These are phyloP conservation scores for Salicornia ramosissima DNA, from an alignment of 148 eudicot genomes.

Conservation along the genomic window DNA sequence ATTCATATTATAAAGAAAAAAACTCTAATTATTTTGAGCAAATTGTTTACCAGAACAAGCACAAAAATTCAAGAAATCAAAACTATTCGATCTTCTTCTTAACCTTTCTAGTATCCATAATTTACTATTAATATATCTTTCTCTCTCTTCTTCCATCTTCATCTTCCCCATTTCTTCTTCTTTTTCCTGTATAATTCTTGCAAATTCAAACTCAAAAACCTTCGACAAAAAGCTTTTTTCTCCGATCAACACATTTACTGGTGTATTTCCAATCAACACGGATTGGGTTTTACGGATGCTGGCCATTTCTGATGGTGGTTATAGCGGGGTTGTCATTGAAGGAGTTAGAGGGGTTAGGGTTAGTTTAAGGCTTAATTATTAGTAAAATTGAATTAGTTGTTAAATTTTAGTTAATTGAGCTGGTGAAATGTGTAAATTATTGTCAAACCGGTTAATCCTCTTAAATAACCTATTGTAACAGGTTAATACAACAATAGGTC, in stretches of 20 bases:
- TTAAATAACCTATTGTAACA: no score
- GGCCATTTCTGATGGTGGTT: no score
- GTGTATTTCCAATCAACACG: constrained; percentile 54
- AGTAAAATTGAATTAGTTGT: no score
- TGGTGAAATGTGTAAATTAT: no score
- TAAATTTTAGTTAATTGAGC: no score
- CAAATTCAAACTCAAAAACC: constrained; percentile 33
- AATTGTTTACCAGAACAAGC: constrained; percentile 28
- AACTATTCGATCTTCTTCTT: constrained; percentile 32
- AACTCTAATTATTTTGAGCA: constrained; percentile 1
- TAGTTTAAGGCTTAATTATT: no score
- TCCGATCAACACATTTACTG: constrained; percentile 40
- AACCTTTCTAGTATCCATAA: not conserved
- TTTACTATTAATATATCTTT: not conserved
- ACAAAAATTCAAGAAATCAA: constrained; percentile 22
- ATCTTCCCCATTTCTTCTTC: not conserved
- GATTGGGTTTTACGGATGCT: no score
- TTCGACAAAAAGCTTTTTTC: constrained; percentile 48
- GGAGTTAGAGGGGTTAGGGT: no score
- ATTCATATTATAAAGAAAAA: no score
- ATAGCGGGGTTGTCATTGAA: no score
- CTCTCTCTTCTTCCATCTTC: not conserved
- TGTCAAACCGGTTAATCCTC: no score
- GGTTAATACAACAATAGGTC: no score
- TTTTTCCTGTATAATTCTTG: constrained; percentile 10